Evolutionary conservation across 768 basidiomycete genomes (phyloP), one percentile per base, ranked within the genome.

Genomic region (Calocybe indica): DNA sequence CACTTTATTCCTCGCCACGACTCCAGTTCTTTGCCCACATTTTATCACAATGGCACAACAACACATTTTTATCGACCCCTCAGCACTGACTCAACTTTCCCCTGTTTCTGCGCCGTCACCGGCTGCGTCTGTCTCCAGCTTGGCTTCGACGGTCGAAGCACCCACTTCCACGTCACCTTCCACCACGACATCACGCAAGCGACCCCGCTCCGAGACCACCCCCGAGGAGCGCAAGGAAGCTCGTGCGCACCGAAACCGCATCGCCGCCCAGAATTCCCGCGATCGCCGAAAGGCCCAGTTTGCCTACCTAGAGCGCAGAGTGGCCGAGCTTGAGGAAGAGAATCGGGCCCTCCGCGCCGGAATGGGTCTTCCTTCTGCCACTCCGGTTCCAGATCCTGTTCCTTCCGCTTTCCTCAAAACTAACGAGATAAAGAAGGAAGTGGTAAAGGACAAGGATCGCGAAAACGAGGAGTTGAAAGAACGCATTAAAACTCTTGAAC

Each of bases 191-290:
- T 76, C 87, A 29, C 83, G 88, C 55, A 92, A 92, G 62, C 87
- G 89, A 29, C 63, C 79, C 32, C 83, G 89, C 57, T 74, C 83
- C 6, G 76, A 77, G 7, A 40, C 74, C 22, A 71, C 79, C 5
- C 70, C 84, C 0, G 89, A 91, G 52, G 88, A 91, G 58, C 86
- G 88, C 65, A 88, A 81, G 57, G 90, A 92, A 62, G 89, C 88
- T 41, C 77, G 92, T 54, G 91, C 88, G 11, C 89, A 92, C 68
- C 83, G 92, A 48, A 95, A 95, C 67, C 80, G 92, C 43, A 90
- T 94, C 63, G 92, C 92, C 1, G 92, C 92, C 5, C 92, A 95
- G 73, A 88, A 92, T 70, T 90, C 88, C 8, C 83, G 92, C 39
- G 92, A 95, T 70, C 79, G 88, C 56, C 79, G 91, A 48, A 95